Percentiles rank a stretch among this genome's conserved stretches.
Conservation (phyloP, 1,284 basidiomycete genomes). For the Rugosomyces carneus region DNA sequence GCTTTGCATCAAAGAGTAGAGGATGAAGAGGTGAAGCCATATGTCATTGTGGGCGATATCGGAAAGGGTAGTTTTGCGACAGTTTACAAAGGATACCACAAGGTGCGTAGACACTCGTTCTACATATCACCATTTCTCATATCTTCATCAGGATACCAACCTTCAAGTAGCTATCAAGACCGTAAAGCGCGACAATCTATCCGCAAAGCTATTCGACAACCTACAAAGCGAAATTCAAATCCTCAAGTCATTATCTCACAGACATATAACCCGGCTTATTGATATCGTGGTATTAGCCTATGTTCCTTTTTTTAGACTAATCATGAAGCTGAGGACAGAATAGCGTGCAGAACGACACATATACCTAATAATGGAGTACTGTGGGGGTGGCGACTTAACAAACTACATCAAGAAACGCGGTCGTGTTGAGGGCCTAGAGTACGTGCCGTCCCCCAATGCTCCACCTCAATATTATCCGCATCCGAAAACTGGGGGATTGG, state of each 20-base stretch:
- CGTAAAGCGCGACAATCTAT: slow-evolving; percentile 85
- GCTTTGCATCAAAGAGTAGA: slow-evolving; percentile 28
- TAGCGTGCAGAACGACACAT: slow-evolving; percentile 91
- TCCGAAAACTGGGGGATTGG: slow-evolving; percentile 84
- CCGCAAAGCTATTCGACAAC: slow-evolving; percentile 92
- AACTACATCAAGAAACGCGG: slow-evolving; percentile 95
- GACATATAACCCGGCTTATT: slow-evolving; percentile 89
- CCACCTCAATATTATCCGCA: slow-evolving; percentile 85
- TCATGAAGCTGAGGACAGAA: neutral
- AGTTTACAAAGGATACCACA: slow-evolving; percentile 90
- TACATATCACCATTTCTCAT: slow-evolving; percentile 1
- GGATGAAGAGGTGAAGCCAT: slow-evolving; percentile 66
- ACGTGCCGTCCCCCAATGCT: slow-evolving; percentile 59
- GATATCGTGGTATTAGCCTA: slow-evolving; percentile 76
- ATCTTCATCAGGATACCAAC: slow-evolving; percentile 57
- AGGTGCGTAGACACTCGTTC: slow-evolving; percentile 43
- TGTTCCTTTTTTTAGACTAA: neutral
- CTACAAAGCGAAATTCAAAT: slow-evolving; percentile 97
- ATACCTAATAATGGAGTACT: slow-evolving; percentile 98
- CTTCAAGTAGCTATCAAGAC: slow-evolving; percentile 91
- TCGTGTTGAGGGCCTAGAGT: slow-evolving; percentile 79
- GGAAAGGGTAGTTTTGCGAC: slow-evolving; percentile 94
- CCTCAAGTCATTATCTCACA: slow-evolving; percentile 88
- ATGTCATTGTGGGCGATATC: slow-evolving; percentile 66
- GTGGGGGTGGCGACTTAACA: slow-evolving; percentile 92